A percentile compares a stretch with the other conserved stretches of the same genome.
These are phyloP conservation scores for Citeromyces hawaiiensis DNA, from an alignment of 1,139 yeast species.

Conservation along the genomic window DNA sequence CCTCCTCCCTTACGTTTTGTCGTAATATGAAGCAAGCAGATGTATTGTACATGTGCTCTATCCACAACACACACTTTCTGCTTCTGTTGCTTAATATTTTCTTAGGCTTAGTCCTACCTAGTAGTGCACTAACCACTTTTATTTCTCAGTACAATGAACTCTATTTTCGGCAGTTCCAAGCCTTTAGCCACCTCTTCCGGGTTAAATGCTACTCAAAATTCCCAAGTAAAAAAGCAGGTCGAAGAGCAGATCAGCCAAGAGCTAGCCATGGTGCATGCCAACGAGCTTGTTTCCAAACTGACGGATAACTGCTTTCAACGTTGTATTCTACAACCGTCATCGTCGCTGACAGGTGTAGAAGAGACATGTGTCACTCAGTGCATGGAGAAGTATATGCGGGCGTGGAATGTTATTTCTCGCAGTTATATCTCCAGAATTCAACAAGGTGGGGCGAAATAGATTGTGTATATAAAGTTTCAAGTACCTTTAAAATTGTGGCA, in stretches of 20 bases:
- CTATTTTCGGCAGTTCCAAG: slow-evolving; percentile 3
- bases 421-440: slow-evolving; percentile 68
- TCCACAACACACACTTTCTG: too few relatives aligned
- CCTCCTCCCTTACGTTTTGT: too few relatives aligned
- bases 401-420: slow-evolving; percentile 78
- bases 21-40: too few relatives aligned
- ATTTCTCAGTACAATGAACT: slow-evolving; percentile 1
- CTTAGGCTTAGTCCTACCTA: too few relatives aligned
- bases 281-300: slow-evolving; percentile 72
- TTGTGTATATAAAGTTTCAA: neutral
- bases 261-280: slow-evolving; percentile 79
- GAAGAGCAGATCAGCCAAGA: slow-evolving; percentile 70
- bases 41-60: too few relatives aligned
- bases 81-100: too few relatives aligned
- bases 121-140: neutral
- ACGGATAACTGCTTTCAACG: slow-evolving; percentile 83
- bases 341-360: slow-evolving; percentile 29
- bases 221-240: slow-evolving; percentile 39
- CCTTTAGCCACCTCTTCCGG: slow-evolving; percentile 10
- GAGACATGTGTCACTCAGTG: slow-evolving; percentile 61
- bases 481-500: slow-evolving; percentile 23
- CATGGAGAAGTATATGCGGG: slow-evolving; percentile 76
- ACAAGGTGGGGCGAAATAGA: slow-evolving; percentile 14
- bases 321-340: slow-evolving; percentile 49
- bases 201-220: slow-evolving; percentile 10